Base-by-base conservation (phyloP, 2,329 filamentous ascomycete species). In the Xylariaceae sp. region DNA sequence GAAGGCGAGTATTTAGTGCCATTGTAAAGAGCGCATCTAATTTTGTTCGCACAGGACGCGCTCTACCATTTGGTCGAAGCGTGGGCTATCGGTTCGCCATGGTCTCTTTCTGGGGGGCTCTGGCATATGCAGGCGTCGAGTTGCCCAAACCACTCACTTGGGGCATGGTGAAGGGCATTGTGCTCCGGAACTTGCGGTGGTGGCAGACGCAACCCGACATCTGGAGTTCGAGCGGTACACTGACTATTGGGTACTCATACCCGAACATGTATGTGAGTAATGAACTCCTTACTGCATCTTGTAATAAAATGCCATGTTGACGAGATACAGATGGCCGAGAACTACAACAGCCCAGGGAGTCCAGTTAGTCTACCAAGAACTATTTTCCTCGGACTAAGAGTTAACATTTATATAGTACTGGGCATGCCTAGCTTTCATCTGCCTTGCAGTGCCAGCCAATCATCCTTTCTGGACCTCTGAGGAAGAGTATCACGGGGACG, bases 1-100 rank as follows among this genome's bases (percentile, higher is more conserved):
- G 82, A 90, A 70, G 90, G 70, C 61, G 45, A 40, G 46, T 14
- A 19, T 8, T 6, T 28, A 12, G 9, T 29, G 36, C 56, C 45
- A 63, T 48, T 6, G 3, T 6, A 33, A 14, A 8, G 6, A n/a
- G 4, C 33, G 28, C 6, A 14, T 43, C 53, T 60, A 28, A 62
- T 33, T 3, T 11, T n/a, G n/a, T 46, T 26, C 23, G 17, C 36
- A 44, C 71, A 79, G 70, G 87, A 4, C 81, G 88, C 21, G 82
- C 88, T 1, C 89, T 92, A 48, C 90, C 90, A 0, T 94, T 92
- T 64, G 90, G 90, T 3, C 83, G 90, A 44, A 91, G 87, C 49
- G 82, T 93, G 46, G 90, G 88, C 6, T 94, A 94, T 71, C 84
- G 90, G n/a, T 93, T 92, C 71, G 90, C 89, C 45, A 92, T 92